Percentiles rank a stretch among this genome's conserved stretches.
Conservation (phyloP, 1,284 basidiomycete genomes). For the Heterobasidion annosum region DNA sequence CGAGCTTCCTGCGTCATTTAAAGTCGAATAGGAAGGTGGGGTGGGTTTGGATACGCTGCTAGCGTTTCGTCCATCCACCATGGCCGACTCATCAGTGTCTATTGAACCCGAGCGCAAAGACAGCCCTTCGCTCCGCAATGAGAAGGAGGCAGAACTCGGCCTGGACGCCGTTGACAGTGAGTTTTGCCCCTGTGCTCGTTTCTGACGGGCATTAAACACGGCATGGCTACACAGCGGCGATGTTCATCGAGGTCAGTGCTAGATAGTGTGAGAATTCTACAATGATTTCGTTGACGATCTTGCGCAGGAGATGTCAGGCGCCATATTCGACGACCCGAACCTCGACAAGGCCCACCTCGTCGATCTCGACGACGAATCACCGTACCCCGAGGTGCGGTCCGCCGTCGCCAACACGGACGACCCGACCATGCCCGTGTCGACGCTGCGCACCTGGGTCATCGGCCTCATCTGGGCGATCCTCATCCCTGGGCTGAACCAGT, state of each 20-base stretch:
- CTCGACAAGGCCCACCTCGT: slow-evolving; percentile 2
- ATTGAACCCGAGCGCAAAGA: neutral
- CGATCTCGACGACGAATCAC: slow-evolving; percentile 27
- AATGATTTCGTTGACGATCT: no score
- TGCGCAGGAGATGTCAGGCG: slow-evolving; percentile 3
- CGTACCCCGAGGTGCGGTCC: slow-evolving; percentile 57
- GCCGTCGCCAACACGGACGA: slow-evolving; percentile 61
- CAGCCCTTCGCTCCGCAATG: neutral
- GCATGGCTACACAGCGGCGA: neutral
- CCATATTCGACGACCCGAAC: slow-evolving; percentile 6
- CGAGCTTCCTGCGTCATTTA: slow-evolving; percentile 1
- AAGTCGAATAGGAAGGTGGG: neutral
- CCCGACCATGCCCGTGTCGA: slow-evolving; percentile 47
- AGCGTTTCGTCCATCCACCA: neutral
- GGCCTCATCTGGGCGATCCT: slow-evolving; percentile 37
- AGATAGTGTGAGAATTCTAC: neutral
- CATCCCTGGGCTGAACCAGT: slow-evolving; percentile 33
- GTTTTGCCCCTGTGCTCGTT: neutral
- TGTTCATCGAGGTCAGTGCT: neutral
- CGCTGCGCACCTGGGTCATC: slow-evolving; percentile 50
- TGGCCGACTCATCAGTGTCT: slow-evolving; percentile 2
- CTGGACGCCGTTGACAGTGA: neutral
- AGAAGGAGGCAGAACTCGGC: neutral
- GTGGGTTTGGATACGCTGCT: neutral
- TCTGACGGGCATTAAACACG: no score